Evolutionary conservation across 345 rosid species (phyloP), one percentile per base, ranked within the genome.

Genomic region (Arabidopsis suecica): DNA sequence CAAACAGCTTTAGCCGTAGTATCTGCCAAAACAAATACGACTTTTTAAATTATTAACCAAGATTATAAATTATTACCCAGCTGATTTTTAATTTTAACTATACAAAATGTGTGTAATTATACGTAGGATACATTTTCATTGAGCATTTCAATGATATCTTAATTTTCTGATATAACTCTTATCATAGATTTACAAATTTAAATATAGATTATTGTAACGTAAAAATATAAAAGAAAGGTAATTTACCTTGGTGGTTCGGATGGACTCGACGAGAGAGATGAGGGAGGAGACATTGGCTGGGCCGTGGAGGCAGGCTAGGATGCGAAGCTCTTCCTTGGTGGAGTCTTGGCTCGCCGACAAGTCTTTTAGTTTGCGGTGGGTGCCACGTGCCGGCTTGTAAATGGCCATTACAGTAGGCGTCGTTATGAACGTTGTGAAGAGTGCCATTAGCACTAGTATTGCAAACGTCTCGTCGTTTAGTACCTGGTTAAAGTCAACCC

Each of bases 341-440:
- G 86, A 68, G 36, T 73, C 69, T 0, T 78, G 64, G 11, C 76
- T 69, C 42, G 75, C 49, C 32, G 89, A 75, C 28, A 86, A 40
- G 42, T 88, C 89, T 0, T 83, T 71, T 36, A 86, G 73, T 68
- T 86, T 90, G 28, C 90, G 87, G 77, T 64, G 89, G 6, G 80
- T 73, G 51, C 65, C 47, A 6, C 93, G 87, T 28, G 88, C 85
- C 0, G 89, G 92, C 57, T 88, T 84, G 83, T 88, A 89, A 61
- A 88, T 79, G 32, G 91, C 90, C 93, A 89, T 84, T 11, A 90
- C 91, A 1, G 71, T 77, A 32, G 95, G 95, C 11, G 95, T 89
- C 25, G 97, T 89, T 62, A 93, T 77, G 86, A 93, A 93, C 75
- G 97, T 90, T 61, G 97, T 93, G 76, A 93, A 83, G 34, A 93